These are phyloP conservation scores for Fusarium siculi DNA, from an alignment of 2,329 filamentous ascomycete species.

Conservation along the genomic window DNA sequence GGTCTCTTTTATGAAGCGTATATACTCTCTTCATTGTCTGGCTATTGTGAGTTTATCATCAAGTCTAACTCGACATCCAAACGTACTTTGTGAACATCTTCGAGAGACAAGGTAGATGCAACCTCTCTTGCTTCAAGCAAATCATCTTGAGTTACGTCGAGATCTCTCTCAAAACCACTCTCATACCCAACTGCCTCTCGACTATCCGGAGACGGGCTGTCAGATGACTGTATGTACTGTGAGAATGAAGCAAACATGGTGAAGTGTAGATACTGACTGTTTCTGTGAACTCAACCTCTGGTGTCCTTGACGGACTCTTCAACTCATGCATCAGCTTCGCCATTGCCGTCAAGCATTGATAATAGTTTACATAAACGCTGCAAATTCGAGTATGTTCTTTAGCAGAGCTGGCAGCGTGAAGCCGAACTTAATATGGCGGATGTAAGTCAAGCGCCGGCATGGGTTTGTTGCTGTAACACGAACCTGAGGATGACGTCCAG, in stretches of 20 bases:
- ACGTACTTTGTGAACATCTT: conserved; percentile 47
- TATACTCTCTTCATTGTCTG: conserved; percentile 51
- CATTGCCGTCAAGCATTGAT: background rate
- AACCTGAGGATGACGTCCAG: background rate
- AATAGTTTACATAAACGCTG: background rate
- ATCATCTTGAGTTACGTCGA: conserved; percentile 56
- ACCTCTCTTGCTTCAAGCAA: conserved; percentile 56
- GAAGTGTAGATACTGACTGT: conserved; percentile 1
- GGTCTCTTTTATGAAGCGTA: conserved; percentile 50
- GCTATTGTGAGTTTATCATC: background rate
- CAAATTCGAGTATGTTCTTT: background rate
- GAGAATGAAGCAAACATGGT: background rate
- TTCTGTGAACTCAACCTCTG: background rate
- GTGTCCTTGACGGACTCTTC: background rate
- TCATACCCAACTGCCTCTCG: background rate
- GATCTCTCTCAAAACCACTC: conserved; percentile 21
- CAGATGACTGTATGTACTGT: background rate
- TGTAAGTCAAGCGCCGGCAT: background rate
- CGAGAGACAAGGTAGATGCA: conserved; percentile 49
- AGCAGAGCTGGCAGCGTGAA: no score
- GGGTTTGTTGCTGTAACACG: background rate
- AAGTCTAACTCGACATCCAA: rapidly evolving
- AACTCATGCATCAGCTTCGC: background rate
- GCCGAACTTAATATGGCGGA: background rate
- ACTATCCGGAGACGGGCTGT: background rate